These are phyloP conservation scores for Sextonia rubra DNA, from an alignment of 164 flowering plant genomes.

Conservation along the genomic window DNA sequence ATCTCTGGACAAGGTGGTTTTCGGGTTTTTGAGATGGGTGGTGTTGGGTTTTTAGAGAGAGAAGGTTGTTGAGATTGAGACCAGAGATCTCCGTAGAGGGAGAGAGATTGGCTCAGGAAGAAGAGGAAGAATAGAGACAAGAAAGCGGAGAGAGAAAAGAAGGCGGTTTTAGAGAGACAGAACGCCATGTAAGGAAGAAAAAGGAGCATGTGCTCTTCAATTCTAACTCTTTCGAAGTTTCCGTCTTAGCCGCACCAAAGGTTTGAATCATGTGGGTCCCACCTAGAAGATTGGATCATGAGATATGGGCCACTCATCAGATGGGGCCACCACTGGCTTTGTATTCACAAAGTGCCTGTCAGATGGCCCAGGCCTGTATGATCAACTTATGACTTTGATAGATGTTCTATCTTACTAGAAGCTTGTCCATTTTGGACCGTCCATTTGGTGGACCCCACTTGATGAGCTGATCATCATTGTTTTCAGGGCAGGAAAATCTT, in stretches of 20 bases:
- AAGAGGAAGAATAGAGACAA: neutral
- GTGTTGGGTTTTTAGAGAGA: neutral
- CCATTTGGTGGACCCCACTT: no score
- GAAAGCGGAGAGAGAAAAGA: neutral
- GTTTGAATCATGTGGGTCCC: no score
- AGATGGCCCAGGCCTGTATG: no score
- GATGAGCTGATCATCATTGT: no score
- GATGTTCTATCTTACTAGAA: no score
- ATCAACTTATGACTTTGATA: no score
- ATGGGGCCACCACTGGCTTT: no score
- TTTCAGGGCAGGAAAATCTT: no score
- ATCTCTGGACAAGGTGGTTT: neutral
- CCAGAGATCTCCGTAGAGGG: conserved; percentile 4
- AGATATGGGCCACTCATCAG: neutral
- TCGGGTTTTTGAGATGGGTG: neutral
- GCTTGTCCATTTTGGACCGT: no score
- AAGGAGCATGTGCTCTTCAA: neutral
- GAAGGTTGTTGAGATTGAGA: neutral
- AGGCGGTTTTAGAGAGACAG: neutral
- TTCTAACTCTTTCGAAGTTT: neutral
- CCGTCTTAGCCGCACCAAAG: no score
- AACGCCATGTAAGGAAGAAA: neutral
- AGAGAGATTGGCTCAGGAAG: neutral
- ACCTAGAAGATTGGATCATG: no score
- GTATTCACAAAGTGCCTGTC: no score